phyloP scores from a whole-genome alignment of 345 rosid species.

The Syzygium aqueum region DNA sequence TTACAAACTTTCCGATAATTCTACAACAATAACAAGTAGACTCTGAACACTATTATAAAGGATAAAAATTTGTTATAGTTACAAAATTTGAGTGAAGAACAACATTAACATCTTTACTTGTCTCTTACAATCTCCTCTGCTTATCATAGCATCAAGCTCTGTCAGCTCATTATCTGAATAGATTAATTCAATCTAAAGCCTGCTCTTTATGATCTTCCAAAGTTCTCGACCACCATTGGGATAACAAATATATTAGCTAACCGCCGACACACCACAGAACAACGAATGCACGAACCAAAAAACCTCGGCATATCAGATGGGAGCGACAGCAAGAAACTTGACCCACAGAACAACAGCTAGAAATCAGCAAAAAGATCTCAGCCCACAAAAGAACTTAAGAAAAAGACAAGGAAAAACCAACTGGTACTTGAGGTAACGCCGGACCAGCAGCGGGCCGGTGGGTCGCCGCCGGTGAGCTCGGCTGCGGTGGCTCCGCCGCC shows the following conservation, averaged over 20 bases:
- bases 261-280: background rate
- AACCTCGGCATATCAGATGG: background rate
- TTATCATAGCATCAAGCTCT: background rate
- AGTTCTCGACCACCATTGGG: background rate
- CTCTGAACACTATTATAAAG: background rate
- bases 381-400: background rate
- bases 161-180: background rate
- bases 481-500: background rate
- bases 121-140: background rate
- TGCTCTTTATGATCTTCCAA: background rate
- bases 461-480: background rate
- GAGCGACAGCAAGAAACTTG: background rate
- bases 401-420: background rate
- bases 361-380: background rate
- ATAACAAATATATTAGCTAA: background rate
- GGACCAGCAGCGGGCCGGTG: background rate
- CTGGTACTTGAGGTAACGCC: background rate
- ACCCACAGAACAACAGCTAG: background rate
- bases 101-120: background rate
- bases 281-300: background rate
- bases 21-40: background rate
- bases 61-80: background rate
- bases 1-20: background rate
- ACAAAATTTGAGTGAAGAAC: background rate
- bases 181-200: background rate